These are phyloP conservation scores for Cyberlindnera mississippiensis DNA, from an alignment of 805 yeast species.

Conservation along the genomic window DNA sequence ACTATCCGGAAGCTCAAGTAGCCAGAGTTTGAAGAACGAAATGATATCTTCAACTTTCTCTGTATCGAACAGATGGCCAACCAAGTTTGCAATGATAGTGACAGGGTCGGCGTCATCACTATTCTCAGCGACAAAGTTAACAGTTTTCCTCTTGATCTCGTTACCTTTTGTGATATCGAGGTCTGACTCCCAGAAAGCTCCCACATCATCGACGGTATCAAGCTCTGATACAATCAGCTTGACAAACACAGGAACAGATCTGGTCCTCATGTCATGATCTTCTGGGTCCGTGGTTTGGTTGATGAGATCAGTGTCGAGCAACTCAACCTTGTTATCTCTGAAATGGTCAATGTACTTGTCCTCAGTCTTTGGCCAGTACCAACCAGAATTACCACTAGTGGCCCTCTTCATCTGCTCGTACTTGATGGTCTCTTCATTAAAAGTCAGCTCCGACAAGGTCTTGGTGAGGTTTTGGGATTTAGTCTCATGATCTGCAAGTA, in stretches of 20 bases:
- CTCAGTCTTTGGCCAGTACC: conserved; percentile 27
- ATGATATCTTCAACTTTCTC: conserved; percentile 21
- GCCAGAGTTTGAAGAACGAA: conserved; percentile 48
- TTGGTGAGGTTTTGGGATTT: conserved; percentile 4
- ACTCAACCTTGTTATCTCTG: conserved; percentile 1
- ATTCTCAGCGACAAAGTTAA: neutral
- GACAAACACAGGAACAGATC: conserved; percentile 21
- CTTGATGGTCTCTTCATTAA: conserved; percentile 7
- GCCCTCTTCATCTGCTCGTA: conserved; percentile 11
- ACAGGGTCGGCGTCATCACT: neutral
- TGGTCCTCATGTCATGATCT: conserved; percentile 10
- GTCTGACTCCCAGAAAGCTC: conserved; percentile 14
- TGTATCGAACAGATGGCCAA: conserved; percentile 12
- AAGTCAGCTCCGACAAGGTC: neutral
- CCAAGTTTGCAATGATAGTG: conserved; percentile 1
- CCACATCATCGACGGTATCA: conserved; percentile 8
- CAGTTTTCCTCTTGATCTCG: conserved; percentile 10
- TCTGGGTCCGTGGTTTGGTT: conserved; percentile 11
- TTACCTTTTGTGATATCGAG: conserved; percentile 19
- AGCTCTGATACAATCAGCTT: conserved; percentile 8
- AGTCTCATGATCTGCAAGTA: conserved; percentile 7
- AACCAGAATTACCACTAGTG: conserved; percentile 11
- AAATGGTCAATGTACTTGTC: conserved; percentile 11
- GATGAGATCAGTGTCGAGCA: conserved; percentile 25
- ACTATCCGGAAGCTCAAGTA: conserved; percentile 59